Evolutionary conservation across 192 early-diverging fungal genomes (phyloP).

Genomic region (Chytriomyces sp.): DNA sequence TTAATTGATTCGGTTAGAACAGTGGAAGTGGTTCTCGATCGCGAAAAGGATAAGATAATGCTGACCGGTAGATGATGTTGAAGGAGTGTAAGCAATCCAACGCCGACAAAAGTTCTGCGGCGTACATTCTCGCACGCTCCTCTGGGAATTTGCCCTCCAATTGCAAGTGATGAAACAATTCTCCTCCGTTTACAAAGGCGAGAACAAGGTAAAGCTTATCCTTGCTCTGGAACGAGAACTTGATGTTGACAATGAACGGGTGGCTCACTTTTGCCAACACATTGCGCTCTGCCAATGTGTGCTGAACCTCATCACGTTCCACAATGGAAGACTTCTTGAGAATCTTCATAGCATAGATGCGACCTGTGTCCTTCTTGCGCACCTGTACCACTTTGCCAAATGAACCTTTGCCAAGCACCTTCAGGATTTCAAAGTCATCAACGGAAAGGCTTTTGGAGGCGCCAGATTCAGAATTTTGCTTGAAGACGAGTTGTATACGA

Average conservation of each 20-base stretch:
- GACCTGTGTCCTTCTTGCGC: slow-evolving; percentile 46
- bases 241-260: slow-evolving; percentile 88
- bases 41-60: not conserved
- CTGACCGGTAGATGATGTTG: slow-evolving; percentile 81
- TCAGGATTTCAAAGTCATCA: slow-evolving; percentile 55
- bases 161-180: slow-evolving; percentile 33
- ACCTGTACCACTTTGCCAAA: slow-evolving; percentile 66
- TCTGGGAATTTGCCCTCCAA: slow-evolving; percentile 50
- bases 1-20: slow-evolving; percentile 38
- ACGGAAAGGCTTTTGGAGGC: slow-evolving; percentile 33
- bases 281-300: slow-evolving; percentile 84
- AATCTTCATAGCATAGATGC: slow-evolving; percentile 88
- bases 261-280: slow-evolving; percentile 79
- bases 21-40: slow-evolving; percentile 6
- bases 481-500: slow-evolving; percentile 26
- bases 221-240: slow-evolving; percentile 87
- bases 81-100: slow-evolving; percentile 88
- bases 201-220: slow-evolving; percentile 89
- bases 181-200: slow-evolving; percentile 87
- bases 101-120: slow-evolving; percentile 85
- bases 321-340: slow-evolving; percentile 92
- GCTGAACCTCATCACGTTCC: slow-evolving; percentile 90
- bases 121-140: slow-evolving; percentile 84
- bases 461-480: slow-evolving; percentile 13
- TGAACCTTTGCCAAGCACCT: slow-evolving; percentile 59